Base-by-base conservation (phyloP, 2,329 filamentous ascomycete species). In the Ophiostoma pallidulum region DNA sequence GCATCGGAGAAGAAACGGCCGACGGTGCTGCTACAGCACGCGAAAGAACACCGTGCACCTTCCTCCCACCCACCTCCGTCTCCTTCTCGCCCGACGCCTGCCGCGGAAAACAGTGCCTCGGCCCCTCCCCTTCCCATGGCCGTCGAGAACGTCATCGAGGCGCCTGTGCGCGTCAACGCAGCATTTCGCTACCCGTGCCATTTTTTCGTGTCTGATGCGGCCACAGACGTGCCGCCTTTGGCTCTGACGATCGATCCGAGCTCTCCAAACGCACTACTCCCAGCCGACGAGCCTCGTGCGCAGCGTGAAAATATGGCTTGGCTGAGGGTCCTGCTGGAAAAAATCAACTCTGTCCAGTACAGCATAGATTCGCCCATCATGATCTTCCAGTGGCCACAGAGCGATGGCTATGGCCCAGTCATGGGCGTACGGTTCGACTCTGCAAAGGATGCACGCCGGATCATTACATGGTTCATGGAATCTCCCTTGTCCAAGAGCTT, bases 401-500 rank as follows among this genome's bases (percentile, higher is more conserved):
- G 33, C 7, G 40, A 42, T 2, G 13, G 9, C 2, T 2, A 46
- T 10, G 41, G 41, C 4, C 13, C 38, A 2, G 7, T 24, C 4
- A 42, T 56, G 41, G 45, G 31, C 6, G 14, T 56, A 1, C 14
- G 42, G 40, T 55, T 56, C 16, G 12, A 5, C 4, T 4, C 8
- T 3, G 13, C 13, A 2, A n/a, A 37, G 10, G 51, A 53, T 4
- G 47, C 46, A 12, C 39, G 37, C 10, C 41, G 18, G 3, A 2
- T 54, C 2, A 18, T 42, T 5, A 16, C 22, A 1, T 54, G 52
- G 50, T 38, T 32, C 8, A 8, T 3, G 24, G 20, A 20, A n/a
- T 43, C 28, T 2, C 13, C 13, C 4, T 19, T 18, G 18, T 38
- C 14, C 9, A 37, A n/a, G 22, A 14, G 13, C 20, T 20, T 36